A percentile compares a stretch with the other conserved stretches of the same genome.
phyloP scores from a whole-genome alignment of 2,329 filamentous ascomycete genomes.

The Fusarium veterinarium region DNA sequence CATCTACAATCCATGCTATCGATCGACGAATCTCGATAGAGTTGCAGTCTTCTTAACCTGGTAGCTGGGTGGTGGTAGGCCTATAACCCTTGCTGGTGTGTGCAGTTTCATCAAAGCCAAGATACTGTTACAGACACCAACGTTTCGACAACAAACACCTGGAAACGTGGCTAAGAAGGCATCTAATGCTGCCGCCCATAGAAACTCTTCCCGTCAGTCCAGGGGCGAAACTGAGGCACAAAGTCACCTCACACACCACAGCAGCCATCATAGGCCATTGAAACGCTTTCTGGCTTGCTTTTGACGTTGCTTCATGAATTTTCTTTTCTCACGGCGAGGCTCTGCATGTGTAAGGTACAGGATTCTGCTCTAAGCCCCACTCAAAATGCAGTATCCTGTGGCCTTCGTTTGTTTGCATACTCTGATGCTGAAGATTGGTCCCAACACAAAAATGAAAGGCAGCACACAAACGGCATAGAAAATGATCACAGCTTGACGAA shows the following conservation, averaged over 20 bases:
- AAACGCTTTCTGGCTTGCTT: background rate
- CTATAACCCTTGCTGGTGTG: conserved; percentile 8
- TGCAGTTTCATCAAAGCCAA: conserved; percentile 2
- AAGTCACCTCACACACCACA: background rate
- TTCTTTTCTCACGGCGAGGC: conserved; percentile 1
- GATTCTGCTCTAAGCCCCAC: background rate
- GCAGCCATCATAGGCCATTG: background rate
- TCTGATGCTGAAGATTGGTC: conserved; percentile 1
- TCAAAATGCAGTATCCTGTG: conserved; percentile 7
- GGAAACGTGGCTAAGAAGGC: conserved; percentile 29
- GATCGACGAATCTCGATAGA: conserved; percentile 1
- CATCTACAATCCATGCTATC: conserved; percentile 17
- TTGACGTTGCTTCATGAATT: background rate
- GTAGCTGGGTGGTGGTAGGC: conserved; percentile 18
- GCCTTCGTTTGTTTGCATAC: conserved; percentile 10
- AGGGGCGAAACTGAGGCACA: background rate
- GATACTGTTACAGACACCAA: conserved; percentile 9
- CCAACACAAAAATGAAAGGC: conserved; percentile 1
- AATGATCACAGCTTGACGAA: conserved; percentile 8
- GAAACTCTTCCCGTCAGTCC: background rate
- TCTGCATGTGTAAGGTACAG: background rate
- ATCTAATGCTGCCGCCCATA: conserved; percentile 2
- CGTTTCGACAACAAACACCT: conserved; percentile 33
- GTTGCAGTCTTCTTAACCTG: conserved; percentile 6
- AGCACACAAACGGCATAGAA: conserved; percentile 4